phyloP scores from a whole-genome alignment of 179 eudicot species.

The Beta macrorhiza region DNA sequence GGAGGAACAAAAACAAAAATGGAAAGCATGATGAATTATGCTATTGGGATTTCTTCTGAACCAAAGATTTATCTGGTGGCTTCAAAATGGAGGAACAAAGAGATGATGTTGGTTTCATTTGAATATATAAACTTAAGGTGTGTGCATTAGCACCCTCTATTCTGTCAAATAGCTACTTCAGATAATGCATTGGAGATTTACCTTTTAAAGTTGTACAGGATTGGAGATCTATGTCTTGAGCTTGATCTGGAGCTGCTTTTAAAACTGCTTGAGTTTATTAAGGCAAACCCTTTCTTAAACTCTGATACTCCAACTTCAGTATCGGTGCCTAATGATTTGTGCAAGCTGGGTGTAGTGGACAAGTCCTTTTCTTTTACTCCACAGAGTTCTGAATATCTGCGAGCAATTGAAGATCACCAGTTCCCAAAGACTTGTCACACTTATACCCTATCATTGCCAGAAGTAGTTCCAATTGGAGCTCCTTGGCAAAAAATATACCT shows the following conservation, averaged over 20 bases:
- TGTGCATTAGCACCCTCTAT: constrained; percentile 21
- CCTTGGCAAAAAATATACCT: constrained; percentile 92
- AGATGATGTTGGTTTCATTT: constrained; percentile 65
- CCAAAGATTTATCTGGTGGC: constrained; percentile 63
- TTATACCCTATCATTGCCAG: constrained; percentile 43
- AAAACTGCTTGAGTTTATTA: constrained; percentile 62
- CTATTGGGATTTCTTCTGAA: constrained; percentile 48
- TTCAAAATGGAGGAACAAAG: constrained; percentile 83
- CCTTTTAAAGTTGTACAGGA: constrained; percentile 49
- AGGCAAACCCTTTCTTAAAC: constrained; percentile 47
- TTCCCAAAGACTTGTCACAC: constrained; percentile 25
- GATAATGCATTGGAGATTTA: neutral
- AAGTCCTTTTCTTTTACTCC: constrained; percentile 27
- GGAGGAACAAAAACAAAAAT: constrained; percentile 38
- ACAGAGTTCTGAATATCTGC: constrained; percentile 28
- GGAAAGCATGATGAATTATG: constrained; percentile 40
- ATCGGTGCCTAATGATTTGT: constrained; percentile 34
- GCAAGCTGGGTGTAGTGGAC: constrained; percentile 32
- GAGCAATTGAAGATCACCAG: constrained; percentile 29
- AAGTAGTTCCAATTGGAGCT: constrained; percentile 81
- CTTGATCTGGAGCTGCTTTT: constrained; percentile 83
- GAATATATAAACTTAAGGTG: constrained; percentile 76
- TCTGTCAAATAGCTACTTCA: neutral
- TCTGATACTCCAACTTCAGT: constrained; percentile 34
- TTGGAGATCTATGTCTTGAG: constrained; percentile 81